phyloP scores from a whole-genome alignment of 257 asterid species.

The Verbena officinalis region DNA sequence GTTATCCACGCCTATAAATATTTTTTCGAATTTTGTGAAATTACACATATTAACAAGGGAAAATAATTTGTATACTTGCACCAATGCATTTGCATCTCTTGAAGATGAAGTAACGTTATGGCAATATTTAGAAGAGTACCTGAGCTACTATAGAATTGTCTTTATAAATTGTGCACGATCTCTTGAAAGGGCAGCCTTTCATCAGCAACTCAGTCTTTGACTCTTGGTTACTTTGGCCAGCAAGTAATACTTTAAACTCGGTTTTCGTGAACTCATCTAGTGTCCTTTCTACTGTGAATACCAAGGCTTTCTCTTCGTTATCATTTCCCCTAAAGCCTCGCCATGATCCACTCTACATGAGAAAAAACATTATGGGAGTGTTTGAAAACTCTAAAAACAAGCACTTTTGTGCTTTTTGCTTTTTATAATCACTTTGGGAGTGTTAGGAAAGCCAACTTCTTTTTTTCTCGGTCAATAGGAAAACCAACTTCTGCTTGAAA shows the following conservation, averaged over 20 bases:
- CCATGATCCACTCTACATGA: slow-evolving; percentile 71
- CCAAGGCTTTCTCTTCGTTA: slow-evolving; percentile 41
- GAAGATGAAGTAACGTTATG: not conserved
- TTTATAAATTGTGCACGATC: slow-evolving; percentile 87
- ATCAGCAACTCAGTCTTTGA: slow-evolving; percentile 59
- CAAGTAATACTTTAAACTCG: slow-evolving; percentile 62
- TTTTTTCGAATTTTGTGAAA: no score
- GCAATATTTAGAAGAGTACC: slow-evolving; percentile 45
- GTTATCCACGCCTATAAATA: no score
- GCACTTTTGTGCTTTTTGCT: no score
- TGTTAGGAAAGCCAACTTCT: no score
- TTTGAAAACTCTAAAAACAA: no score
- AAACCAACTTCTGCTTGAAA: no score
- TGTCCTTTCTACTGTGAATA: slow-evolving; percentile 58
- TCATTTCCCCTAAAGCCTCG: slow-evolving; percentile 55
- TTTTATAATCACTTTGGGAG: no score
- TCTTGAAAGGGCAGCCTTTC: slow-evolving; percentile 83
- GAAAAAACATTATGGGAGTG: slow-evolving; percentile 23
- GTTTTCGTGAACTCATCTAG: slow-evolving; percentile 44
- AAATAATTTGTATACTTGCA: no score
- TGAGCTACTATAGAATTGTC: slow-evolving; percentile 73
- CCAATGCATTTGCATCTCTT: no score
- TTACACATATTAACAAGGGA: no score
- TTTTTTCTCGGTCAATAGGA: no score
- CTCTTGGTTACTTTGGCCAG: slow-evolving; percentile 43